Evolutionary conservation across 2,329 filamentous ascomycete genomes (phyloP), one percentile per base, ranked within the genome.

Genomic region (Monilinia laxa): DNA sequence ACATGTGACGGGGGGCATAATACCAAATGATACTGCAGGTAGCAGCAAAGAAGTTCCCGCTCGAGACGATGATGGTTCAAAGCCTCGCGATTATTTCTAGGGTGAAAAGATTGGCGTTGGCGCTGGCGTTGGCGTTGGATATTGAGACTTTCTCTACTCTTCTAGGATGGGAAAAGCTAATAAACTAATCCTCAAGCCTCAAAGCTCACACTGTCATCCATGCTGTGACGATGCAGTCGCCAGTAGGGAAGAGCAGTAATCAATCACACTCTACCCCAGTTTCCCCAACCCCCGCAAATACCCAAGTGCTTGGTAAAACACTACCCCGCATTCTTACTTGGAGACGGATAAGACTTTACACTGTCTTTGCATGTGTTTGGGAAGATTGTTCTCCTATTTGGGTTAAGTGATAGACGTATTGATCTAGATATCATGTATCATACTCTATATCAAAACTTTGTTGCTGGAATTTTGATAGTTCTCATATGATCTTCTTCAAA

Each of bases 281-380:
- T 45, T 58, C 38, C 9, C 40, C 23, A 45, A 25, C 23, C 56
- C 56, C 55, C 55, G 38, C 55, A 23, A 57, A 42, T 40, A 20
- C 31, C 40, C 40, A 42, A 42, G n/a, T 28, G 18, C 6, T n/a
- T 47, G 18, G 45, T 47, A n/a, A 11, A 28, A 45, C 25, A 16
- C 23, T 45, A 45, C 56, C 38, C 56, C 56, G 40, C 56, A 58
- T 28, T 58, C n/a, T 31, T 47, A 28, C 16, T 20, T 20, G 6
- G 4, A 45, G 4, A 23, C 56, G 56, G 40, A 45, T 45, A 58
- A 58, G 38, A 58, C 40, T 58, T 58, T 45, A 12, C 55, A n/a
- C 38, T 42, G 14, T 45, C 23, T 23, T 14, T 42, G 16, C 38
- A 57, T 11, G 16, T 7, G 31, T 25, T 4, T 11, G 49, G 7